phyloP scores from a whole-genome alignment of 192 early-diverging fungal species.

The Diversispora eburnea region DNA sequence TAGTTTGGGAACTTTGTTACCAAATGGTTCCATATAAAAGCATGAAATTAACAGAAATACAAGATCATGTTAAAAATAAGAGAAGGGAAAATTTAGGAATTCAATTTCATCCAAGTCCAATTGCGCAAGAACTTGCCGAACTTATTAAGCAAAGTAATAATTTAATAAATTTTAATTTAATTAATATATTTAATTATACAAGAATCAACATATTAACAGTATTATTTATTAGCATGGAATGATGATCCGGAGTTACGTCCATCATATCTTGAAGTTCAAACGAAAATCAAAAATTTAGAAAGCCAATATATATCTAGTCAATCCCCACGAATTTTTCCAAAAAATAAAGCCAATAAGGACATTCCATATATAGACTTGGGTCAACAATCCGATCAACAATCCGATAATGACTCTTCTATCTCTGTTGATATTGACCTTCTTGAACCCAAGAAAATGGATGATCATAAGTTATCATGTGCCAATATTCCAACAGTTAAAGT shows the following conservation, averaged over 20 bases:
- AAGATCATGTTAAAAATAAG: neutral
- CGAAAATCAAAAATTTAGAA: too few species aligned
- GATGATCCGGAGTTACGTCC: too few species aligned
- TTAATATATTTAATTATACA: neutral
- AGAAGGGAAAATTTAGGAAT: neutral
- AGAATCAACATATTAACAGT: neutral
- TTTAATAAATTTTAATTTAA: neutral
- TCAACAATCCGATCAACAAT: too few species aligned
- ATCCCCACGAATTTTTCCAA: too few species aligned
- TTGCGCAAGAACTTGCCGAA: neutral
- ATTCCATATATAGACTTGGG: too few species aligned
- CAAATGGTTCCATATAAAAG: slow-evolving; percentile 1
- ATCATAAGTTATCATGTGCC: neutral
- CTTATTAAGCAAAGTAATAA: neutral
- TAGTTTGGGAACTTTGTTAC: slow-evolving; percentile 12
- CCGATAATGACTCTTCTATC: too few species aligned
- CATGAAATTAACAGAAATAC: neutral
- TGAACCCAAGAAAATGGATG: neutral
- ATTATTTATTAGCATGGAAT: neutral
- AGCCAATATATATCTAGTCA: too few species aligned
- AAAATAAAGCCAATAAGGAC: too few species aligned
- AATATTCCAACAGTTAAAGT: neutral
- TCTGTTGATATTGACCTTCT: neutral
- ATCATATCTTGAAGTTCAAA: too few species aligned
- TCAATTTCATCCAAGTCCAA: neutral